phyloP scores from a whole-genome alignment of 192 early-diverging fungal genomes.

The Entomortierella parvispora region DNA sequence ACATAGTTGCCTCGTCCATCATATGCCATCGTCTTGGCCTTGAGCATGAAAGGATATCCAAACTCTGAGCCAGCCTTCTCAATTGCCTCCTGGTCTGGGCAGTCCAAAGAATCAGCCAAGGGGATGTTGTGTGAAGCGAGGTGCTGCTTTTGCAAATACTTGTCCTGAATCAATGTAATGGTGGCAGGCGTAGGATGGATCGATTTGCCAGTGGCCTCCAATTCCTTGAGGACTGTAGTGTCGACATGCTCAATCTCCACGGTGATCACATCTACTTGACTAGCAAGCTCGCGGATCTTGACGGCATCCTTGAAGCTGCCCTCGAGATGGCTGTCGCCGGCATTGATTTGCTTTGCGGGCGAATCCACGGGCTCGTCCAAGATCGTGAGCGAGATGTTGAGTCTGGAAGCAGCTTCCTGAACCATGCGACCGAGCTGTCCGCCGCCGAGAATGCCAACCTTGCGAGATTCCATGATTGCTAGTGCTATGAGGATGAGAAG shows the following conservation, averaged over 20 bases:
- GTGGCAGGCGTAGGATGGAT: constrained; percentile 88
- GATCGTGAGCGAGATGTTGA: constrained; percentile 86
- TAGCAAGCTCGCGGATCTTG: constrained; percentile 82
- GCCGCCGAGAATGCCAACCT: constrained; percentile 70
- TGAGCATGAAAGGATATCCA: constrained; percentile 97
- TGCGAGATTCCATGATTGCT: constrained; percentile 59
- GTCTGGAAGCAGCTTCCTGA: constrained; percentile 92
- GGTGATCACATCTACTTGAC: constrained; percentile 83
- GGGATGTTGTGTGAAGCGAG: constrained; percentile 73
- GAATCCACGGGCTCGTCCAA: constrained; percentile 83
- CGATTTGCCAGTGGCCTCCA: constrained; percentile 62
- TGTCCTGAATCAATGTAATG: constrained; percentile 95
- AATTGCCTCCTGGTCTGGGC: constrained; percentile 63
- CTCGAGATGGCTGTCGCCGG: constrained; percentile 71
- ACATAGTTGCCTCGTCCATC: constrained; percentile 97
- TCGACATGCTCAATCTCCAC: constrained; percentile 99
- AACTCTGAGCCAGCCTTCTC: constrained; percentile 68
- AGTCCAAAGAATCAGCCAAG: constrained; percentile 74
- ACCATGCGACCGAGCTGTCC: constrained; percentile 99
- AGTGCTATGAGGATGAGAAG: background rate
- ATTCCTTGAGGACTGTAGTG: constrained; percentile 66
- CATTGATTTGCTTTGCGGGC: constrained; percentile 88
- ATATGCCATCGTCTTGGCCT: constrained; percentile 93
- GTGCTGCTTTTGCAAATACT: constrained; percentile 90
- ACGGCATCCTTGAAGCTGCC: constrained; percentile 87